phyloP scores from a whole-genome alignment of 176 grass and related monocot genomes.

The Zizania latifolia region DNA sequence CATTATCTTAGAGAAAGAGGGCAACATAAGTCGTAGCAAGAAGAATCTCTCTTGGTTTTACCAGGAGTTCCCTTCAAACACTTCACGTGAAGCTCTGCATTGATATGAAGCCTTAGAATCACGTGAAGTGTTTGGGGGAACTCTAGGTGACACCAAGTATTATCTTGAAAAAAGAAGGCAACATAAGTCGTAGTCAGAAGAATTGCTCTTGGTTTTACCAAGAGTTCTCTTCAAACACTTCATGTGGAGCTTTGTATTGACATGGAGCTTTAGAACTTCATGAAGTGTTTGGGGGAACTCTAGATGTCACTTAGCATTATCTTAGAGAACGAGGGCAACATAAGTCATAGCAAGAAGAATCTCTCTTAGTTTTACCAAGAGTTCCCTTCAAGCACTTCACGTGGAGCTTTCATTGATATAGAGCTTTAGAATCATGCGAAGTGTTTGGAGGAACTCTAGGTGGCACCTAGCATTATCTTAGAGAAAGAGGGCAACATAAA shows the following conservation, averaged over 20 bases:
- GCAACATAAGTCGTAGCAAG: no score
- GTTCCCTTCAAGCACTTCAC: constrained; percentile 19
- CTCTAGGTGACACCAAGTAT: not conserved
- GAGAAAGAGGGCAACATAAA: no score
- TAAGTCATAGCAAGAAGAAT: not conserved
- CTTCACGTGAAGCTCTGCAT: not conserved
- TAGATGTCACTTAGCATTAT: not conserved
- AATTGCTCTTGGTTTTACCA: constrained; percentile 9
- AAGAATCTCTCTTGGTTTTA: constrained; percentile 11
- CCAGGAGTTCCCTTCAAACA: constrained; percentile 33
- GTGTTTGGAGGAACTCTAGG: no score
- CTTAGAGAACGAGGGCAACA: no score
- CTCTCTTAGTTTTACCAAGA: not conserved
- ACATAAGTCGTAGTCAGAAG: no score
- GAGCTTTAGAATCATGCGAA: no score
- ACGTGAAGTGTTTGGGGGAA: constrained; percentile 43
- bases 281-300: constrained; percentile 45
- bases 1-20: no score
- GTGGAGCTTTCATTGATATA: not conserved
- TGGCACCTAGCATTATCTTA: no score
- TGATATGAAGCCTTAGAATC: no score
- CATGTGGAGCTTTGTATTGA: not conserved
- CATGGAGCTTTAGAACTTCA: no score
- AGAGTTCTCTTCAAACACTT: constrained; percentile 38
- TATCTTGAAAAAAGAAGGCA: no score